These are phyloP conservation scores for Cerioporus squamosus DNA, from an alignment of 1,284 basidiomycete genomes.

Conservation along the genomic window DNA sequence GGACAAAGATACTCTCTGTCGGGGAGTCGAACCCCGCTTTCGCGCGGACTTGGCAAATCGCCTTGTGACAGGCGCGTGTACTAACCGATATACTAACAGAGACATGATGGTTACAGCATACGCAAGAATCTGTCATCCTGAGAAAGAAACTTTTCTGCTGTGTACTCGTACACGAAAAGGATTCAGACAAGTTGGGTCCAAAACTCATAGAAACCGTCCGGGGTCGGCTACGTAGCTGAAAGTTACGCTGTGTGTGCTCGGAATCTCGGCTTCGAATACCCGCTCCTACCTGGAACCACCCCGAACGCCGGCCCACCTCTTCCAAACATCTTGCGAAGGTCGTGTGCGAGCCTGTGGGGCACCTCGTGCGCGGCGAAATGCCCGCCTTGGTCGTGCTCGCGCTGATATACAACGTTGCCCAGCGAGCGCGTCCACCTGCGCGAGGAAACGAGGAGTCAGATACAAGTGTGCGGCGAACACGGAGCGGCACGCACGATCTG, in stretches of 20 bases:
- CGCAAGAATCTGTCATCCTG: no score
- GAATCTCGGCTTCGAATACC: conserved; percentile 22
- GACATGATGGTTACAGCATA: no score
- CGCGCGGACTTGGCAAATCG: conserved; percentile 25
- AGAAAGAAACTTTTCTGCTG: no score
- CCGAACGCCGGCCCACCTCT: conserved; percentile 35
- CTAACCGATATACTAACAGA: background rate
- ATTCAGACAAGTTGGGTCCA: no score
- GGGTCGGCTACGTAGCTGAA: no score
- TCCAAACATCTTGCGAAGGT: conserved; percentile 36
- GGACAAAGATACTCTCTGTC: conserved; percentile 43
- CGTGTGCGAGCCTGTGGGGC: conserved; percentile 32
- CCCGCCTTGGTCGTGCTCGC: conserved; percentile 32
- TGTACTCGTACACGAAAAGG: no score
- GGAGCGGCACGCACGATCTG: conserved; percentile 40
- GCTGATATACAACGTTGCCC: conserved; percentile 35
- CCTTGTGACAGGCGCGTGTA: no score
- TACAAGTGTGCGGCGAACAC: background rate
- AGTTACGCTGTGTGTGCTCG: no score
- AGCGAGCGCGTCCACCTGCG: conserved; percentile 16
- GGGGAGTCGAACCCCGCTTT: conserved; percentile 48
- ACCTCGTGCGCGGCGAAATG: conserved; percentile 38
- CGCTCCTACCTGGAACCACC: conserved; percentile 27
- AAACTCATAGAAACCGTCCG: no score
- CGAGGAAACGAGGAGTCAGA: background rate